These are phyloP conservation scores for Blastobotrys muscicola DNA, from an alignment of 805 yeast species.

Conservation along the genomic window DNA sequence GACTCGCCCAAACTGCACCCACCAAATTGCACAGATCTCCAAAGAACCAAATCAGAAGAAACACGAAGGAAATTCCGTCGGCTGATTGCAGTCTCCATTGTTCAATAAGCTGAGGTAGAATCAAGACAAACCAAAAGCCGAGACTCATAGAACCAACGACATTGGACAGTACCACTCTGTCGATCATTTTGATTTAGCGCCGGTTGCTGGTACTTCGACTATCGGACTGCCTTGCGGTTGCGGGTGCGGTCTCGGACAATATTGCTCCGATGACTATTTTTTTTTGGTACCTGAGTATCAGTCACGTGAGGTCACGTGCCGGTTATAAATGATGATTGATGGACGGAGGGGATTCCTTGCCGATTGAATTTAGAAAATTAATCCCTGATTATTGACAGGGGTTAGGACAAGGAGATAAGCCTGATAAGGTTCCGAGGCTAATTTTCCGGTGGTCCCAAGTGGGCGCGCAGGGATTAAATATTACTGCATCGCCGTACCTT, in stretches of 20 bases:
- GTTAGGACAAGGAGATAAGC: too few species aligned
- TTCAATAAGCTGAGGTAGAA: slow-evolving; percentile 69
- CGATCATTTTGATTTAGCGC: slow-evolving; percentile 6
- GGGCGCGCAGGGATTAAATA: too few species aligned
- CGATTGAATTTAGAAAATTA: background rate
- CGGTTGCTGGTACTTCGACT: background rate
- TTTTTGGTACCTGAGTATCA: background rate
- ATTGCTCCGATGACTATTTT: background rate
- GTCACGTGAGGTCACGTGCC: slow-evolving; percentile 1
- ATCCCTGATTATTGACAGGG: background rate
- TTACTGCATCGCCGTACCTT: too few species aligned
- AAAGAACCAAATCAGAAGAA: slow-evolving; percentile 57
- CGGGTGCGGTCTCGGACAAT: background rate
- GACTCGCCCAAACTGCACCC: slow-evolving; percentile 62
- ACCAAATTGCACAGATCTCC: slow-evolving; percentile 62
- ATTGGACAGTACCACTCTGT: slow-evolving; percentile 45
- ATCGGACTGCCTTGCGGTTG: background rate
- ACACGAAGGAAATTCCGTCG: slow-evolving; percentile 65
- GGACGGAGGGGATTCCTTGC: too few species aligned
- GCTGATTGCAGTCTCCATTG: slow-evolving; percentile 68
- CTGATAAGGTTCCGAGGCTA: too few species aligned
- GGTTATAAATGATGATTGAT: too few species aligned
- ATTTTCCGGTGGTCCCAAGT: too few species aligned
- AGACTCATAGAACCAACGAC: slow-evolving; percentile 59
- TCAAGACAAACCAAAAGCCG: slow-evolving; percentile 71